Percentiles rank a stretch among this genome's conserved stretches.
These are phyloP conservation scores for Pulveroboletus ravenelii DNA, from an alignment of 768 basidiomycete species.

Conservation along the genomic window DNA sequence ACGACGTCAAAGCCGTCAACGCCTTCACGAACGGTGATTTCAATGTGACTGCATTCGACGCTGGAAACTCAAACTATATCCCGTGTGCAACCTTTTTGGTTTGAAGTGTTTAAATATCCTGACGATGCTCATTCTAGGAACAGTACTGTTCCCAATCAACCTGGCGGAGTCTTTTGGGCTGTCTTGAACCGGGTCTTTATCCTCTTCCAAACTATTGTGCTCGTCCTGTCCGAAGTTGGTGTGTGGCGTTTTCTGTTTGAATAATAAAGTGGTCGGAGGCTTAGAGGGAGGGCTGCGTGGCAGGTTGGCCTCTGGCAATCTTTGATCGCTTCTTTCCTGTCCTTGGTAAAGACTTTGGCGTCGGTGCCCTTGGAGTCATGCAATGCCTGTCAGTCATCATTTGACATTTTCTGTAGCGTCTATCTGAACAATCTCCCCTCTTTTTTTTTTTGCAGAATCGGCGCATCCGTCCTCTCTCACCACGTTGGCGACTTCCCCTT, in stretches of 20 bases:
- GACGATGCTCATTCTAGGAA: constrained; percentile 34
- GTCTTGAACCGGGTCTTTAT: constrained; percentile 83
- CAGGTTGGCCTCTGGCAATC: constrained; percentile 68
- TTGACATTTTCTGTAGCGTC: neutral
- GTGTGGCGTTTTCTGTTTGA: constrained; percentile 13
- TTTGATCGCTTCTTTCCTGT: constrained; percentile 90
- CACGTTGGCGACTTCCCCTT: constrained; percentile 80
- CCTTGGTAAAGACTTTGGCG: constrained; percentile 79
- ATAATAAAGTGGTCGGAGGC: neutral
- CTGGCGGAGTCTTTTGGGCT: constrained; percentile 91
- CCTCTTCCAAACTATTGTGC: constrained; percentile 71
- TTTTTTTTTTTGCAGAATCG: constrained; percentile 39
- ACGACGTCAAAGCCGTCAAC: constrained; percentile 74
- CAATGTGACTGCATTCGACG: constrained; percentile 34
- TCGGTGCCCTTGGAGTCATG: constrained; percentile 85
- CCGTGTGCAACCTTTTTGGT: constrained; percentile 43
- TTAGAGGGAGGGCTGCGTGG: neutral
- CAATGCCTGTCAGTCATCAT: constrained; percentile 62
- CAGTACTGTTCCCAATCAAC: constrained; percentile 89
- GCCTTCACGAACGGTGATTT: constrained; percentile 42
- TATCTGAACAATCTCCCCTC: neutral
- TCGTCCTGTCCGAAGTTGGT: constrained; percentile 48
- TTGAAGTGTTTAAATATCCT: neutral
- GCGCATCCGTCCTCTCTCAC: constrained; percentile 69
- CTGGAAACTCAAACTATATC: constrained; percentile 73